phyloP scores from a whole-genome alignment of 208 protist species.

The Trypanosoma brucei region DNA sequence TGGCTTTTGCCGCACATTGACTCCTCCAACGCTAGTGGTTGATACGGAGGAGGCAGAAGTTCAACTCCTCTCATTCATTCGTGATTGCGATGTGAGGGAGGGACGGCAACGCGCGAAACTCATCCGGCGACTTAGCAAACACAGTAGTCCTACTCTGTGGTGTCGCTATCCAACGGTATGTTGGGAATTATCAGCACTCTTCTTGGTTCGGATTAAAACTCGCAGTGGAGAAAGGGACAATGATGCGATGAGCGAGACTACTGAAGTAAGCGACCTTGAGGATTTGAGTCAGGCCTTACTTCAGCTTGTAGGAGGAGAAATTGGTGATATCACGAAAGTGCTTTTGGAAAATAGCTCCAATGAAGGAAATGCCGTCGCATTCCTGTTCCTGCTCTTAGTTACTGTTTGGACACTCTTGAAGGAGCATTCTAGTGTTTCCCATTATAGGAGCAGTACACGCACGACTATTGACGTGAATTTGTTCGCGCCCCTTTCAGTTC shows the following conservation, averaged over 20 bases:
- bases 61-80: slow-evolving; percentile 23
- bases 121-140: slow-evolving; percentile 4
- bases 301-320: slow-evolving; percentile 8
- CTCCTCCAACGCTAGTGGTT: slow-evolving; percentile 29
- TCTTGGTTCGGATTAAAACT: slow-evolving; percentile 23
- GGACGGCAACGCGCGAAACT: neutral
- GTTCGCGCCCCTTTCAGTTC: slow-evolving; percentile 2
- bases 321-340: slow-evolving; percentile 8
- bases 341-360: slow-evolving; percentile 14
- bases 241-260: neutral
- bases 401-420: slow-evolving; percentile 14
- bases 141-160: slow-evolving; percentile 24
- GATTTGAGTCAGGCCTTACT: slow-evolving; percentile 8
- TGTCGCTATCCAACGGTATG: slow-evolving; percentile 34
- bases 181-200: slow-evolving; percentile 34
- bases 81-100: neutral
- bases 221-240: neutral
- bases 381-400: slow-evolving; percentile 21
- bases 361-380: slow-evolving; percentile 20
- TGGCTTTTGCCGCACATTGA: slow-evolving; percentile 40
- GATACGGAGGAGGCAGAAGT: slow-evolving; percentile 35
- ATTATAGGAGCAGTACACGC: neutral
- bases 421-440: neutral
- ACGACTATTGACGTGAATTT: slow-evolving; percentile 2
- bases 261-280: neutral